These are phyloP conservation scores for Stromatinia cepivora DNA, from an alignment of 2,329 filamentous ascomycete species.

Conservation along the genomic window DNA sequence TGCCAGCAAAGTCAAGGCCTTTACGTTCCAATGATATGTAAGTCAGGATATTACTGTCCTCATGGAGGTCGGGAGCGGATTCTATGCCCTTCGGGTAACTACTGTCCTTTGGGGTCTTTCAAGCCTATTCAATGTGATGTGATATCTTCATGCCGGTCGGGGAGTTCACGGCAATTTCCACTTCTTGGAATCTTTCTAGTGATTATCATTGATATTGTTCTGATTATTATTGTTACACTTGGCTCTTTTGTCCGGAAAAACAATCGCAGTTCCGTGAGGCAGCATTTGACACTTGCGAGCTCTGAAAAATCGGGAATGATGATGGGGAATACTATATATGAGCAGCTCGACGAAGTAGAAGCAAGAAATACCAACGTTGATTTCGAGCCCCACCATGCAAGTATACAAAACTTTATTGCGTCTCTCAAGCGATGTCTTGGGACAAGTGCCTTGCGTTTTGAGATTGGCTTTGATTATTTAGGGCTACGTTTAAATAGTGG, in stretches of 20 bases:
- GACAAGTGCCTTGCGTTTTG: background rate
- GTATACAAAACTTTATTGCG: background rate
- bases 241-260: background rate
- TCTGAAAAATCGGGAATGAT: background rate
- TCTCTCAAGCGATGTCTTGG: constrained; percentile 10
- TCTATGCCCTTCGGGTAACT: background rate
- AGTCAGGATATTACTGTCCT: background rate
- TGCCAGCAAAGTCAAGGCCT: background rate
- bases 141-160: background rate
- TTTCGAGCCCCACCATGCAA: background rate
- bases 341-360: background rate
- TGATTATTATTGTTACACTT: background rate
- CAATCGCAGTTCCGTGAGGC: background rate
- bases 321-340: background rate
- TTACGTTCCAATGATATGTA: background rate
- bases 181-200: background rate
- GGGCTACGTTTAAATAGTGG: background rate
- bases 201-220: background rate
- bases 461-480: constrained; percentile 1
- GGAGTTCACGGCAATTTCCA: background rate
- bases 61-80: background rate
- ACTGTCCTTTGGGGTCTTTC: background rate
- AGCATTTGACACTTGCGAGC: background rate
- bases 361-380: background rate
- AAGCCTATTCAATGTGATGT: background rate